Base-by-base conservation (phyloP, 2,329 filamentous ascomycete species). In the Daldinia eschscholtzii region DNA sequence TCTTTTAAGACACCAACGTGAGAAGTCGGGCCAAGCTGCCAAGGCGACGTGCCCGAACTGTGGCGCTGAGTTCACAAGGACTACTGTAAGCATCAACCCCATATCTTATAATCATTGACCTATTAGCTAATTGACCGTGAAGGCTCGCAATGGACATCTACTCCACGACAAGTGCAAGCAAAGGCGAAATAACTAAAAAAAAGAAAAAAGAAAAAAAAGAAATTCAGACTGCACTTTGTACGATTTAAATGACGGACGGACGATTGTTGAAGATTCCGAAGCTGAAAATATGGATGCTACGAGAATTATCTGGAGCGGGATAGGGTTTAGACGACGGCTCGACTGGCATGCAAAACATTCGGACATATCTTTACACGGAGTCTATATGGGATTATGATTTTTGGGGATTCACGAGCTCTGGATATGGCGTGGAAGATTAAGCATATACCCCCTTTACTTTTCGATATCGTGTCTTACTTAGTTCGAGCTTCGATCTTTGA, bases 151-250 rank as follows among this genome's bases (percentile, higher is more conserved):
- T 77, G 94, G 94, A 12, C 95, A 98, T 78, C 76, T 91, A 72
- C 80, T 88, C 61, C 93, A 97, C 80, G 94, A 97, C 77, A 98
- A 98, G 82, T 98, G 94, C 84, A 98, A 97, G 84, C 90, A 89
- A 77, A 84, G 88, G 75, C 83, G 87, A 72, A 84, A 82, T 72
- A 76, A 59, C 26, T 37, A 61, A 4, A 56, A 12, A 39, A 42
- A 58, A 28, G 61, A 39, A 53, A 70, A 39, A n/a, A 15, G 76
- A 61, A 59, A 2, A 57, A 15, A 33, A 48, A 57, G 26, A 67
- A 53, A 67, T 20, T 44, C 56, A 53, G 53, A 57, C 35, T 57
- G 33, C 53, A 30, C 12, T 62, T 61, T 67, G 42, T 57, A 71
- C 62, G 67, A 71, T 59, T 65, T 44, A 28, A 53, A 61, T 35